Evolutionary conservation across 2,329 filamentous ascomycete species (phyloP).

Genomic region (Dactylellina sp.): DNA sequence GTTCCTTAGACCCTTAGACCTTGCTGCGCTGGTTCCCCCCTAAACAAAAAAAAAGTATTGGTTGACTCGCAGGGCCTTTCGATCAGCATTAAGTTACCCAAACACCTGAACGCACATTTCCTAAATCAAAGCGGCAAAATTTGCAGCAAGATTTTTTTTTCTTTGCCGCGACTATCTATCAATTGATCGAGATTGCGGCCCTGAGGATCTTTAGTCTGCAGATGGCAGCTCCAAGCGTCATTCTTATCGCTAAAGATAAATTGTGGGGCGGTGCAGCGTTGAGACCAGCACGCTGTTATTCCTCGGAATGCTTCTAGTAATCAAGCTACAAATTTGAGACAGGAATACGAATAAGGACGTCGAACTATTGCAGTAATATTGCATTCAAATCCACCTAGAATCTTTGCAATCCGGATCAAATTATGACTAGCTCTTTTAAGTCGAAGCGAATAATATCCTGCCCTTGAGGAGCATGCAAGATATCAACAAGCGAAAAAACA

Average conservation of each 20-base stretch:
- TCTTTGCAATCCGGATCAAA: slow-evolving; percentile 17
- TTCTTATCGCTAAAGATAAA: no score
- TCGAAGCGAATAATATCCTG: slow-evolving; percentile 53
- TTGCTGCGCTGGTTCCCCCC: slow-evolving; percentile 11
- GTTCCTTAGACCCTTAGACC: slow-evolving; percentile 6
- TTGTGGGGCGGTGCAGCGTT: no score
- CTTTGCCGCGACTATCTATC: not conserved
- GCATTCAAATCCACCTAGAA: slow-evolving; percentile 24
- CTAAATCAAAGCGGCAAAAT: not conserved
- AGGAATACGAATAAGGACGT: slow-evolving; percentile 36
- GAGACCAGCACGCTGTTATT: no score
- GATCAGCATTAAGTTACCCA: not conserved
- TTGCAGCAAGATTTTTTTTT: not conserved
- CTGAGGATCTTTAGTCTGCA: no score
- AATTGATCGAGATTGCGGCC: not conserved
- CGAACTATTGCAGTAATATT: slow-evolving; percentile 43
- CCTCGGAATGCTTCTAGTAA: not conserved
- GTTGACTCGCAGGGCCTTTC: not conserved
- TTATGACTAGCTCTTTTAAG: slow-evolving; percentile 7
- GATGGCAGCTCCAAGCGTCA: no score
- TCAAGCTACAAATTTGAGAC: slow-evolving; percentile 1
- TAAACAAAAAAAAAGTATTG: no score
- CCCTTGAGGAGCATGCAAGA: slow-evolving; percentile 40
- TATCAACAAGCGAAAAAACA: slow-evolving; percentile 36
- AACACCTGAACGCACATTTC: not conserved